These are phyloP conservation scores for Trifolium subterraneum DNA, from an alignment of 306 rosid species.

Conservation along the genomic window DNA sequence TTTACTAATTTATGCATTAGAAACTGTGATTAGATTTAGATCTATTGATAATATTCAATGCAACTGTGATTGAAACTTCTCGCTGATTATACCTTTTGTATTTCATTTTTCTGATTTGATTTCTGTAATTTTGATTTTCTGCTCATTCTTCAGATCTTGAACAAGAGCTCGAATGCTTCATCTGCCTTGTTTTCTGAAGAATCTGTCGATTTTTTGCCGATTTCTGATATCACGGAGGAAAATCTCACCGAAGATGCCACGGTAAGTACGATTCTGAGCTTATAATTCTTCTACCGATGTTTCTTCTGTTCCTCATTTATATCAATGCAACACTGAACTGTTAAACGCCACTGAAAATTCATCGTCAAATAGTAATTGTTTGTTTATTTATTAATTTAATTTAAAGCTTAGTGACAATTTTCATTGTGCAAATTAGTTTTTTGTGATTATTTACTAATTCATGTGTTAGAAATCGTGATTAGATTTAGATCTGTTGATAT, in stretches of 20 bases:
- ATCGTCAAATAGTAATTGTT: neutral
- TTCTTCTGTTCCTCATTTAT: too few relatives aligned
- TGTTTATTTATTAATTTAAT: neutral
- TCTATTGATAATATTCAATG: too few relatives aligned
- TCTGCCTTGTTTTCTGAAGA: conserved; percentile 32
- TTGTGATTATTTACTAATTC: neutral
- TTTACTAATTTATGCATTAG: neutral
- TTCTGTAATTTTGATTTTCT: neutral
- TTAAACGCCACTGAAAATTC: neutral
- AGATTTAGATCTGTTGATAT: neutral
- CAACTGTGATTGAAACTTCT: too few relatives aligned
- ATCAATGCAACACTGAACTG: neutral
- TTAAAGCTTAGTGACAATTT: neutral
- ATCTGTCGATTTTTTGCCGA: neutral
- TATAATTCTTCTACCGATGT: conserved; percentile 17
- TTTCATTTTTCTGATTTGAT: neutral
- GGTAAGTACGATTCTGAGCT: conserved; percentile 27
- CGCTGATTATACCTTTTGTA: neutral
- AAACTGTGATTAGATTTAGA: neutral
- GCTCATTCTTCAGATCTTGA: conserved; percentile 35
- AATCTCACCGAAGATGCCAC: conserved; percentile 25
- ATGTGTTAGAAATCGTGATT: neutral
- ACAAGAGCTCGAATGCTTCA: conserved; percentile 43
- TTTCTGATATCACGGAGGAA: conserved; percentile 34
- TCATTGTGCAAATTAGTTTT: neutral